Percentiles rank a stretch among this genome's conserved stretches.
Conservation (phyloP, 805 yeast species). For the Lachancea thermotolerans region DNA sequence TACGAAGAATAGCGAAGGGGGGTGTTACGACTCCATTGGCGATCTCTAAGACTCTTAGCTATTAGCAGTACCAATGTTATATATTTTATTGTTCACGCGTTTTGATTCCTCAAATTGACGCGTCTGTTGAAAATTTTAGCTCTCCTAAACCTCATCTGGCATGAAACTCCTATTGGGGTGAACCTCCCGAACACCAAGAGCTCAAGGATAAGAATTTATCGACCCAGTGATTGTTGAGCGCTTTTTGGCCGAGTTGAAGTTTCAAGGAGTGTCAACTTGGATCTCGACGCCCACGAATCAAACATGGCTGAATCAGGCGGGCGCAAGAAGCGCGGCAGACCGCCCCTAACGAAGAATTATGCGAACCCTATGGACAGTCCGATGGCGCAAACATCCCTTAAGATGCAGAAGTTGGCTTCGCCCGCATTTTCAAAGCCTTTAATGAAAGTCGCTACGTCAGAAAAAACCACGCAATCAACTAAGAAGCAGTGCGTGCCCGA, state of each 20-base stretch:
- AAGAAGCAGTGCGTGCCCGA: conserved; percentile 13
- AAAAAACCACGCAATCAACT: conserved; percentile 17
- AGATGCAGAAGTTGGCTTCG: conserved; percentile 26
- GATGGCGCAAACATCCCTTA: conserved; percentile 32
- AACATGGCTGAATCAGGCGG: conserved; percentile 1
- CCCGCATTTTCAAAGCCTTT: conserved; percentile 27
- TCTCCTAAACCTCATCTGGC: neutral
- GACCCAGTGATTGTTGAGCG: too few species aligned
- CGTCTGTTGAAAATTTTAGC: neutral
- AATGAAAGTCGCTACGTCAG: conserved; percentile 30
- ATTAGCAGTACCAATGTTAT: too few species aligned
- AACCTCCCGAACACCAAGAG: neutral
- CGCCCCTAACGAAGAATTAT: conserved; percentile 30
- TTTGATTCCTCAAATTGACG: neutral
- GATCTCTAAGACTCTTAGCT: too few species aligned
- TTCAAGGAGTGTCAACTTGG: neutral
- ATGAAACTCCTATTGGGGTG: neutral
- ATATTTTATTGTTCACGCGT: neutral
- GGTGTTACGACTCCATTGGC: too few species aligned
- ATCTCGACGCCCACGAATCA: too few species aligned
- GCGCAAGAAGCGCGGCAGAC: conserved; percentile 29
- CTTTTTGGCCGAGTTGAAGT: neutral
- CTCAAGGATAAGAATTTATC: neutral
- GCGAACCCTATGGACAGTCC: conserved; percentile 32
- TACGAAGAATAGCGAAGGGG: too few species aligned